A percentile compares a stretch with the other conserved stretches of the same genome.
Conservation (phyloP, 371 early-diverging fungal species). For the Mucor circinelloides region DNA sequence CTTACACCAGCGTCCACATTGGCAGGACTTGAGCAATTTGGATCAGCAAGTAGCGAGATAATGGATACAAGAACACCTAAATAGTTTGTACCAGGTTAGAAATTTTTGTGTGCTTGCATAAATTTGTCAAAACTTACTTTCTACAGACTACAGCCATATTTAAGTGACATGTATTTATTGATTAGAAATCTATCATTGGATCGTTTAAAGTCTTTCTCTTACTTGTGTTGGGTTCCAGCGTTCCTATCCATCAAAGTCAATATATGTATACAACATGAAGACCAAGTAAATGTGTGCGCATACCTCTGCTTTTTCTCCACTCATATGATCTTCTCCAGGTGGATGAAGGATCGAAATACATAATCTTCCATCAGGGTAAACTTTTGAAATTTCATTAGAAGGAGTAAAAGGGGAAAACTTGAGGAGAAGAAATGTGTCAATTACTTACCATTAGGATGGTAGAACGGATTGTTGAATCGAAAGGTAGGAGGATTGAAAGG, state of each 20-base stretch:
- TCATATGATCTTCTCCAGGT: slow-evolving; percentile 78
- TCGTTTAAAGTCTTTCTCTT: slow-evolving; percentile 10
- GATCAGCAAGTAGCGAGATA: slow-evolving; percentile 90
- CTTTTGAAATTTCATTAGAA: slow-evolving; percentile 20
- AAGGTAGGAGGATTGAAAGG: slow-evolving; percentile 80
- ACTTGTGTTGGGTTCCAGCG: slow-evolving; percentile 94
- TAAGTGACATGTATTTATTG: not conserved
- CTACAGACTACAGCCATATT: slow-evolving; percentile 38
- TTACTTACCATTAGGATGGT: slow-evolving; percentile 69
- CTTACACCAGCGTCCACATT: slow-evolving; percentile 77
- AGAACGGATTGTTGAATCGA: slow-evolving; percentile 77
- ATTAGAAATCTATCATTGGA: not conserved
- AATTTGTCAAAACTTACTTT: slow-evolving; percentile 37
- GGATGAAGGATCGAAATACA: slow-evolving; percentile 87
- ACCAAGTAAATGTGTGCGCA: not conserved
- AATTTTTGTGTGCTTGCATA: not conserved
- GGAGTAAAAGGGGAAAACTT: not conserved
- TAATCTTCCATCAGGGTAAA: slow-evolving; percentile 78
- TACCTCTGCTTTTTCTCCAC: slow-evolving; percentile 84
- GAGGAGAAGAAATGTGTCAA: not conserved
- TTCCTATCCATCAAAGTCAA: slow-evolving; percentile 53
- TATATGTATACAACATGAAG: not conserved
- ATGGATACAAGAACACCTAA: slow-evolving; percentile 85
- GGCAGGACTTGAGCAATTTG: slow-evolving; percentile 95
- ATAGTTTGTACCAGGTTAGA: not conserved